Evolutionary conservation across 208 protist genomes (phyloP).

Genomic region (Leishmania mexicana): DNA sequence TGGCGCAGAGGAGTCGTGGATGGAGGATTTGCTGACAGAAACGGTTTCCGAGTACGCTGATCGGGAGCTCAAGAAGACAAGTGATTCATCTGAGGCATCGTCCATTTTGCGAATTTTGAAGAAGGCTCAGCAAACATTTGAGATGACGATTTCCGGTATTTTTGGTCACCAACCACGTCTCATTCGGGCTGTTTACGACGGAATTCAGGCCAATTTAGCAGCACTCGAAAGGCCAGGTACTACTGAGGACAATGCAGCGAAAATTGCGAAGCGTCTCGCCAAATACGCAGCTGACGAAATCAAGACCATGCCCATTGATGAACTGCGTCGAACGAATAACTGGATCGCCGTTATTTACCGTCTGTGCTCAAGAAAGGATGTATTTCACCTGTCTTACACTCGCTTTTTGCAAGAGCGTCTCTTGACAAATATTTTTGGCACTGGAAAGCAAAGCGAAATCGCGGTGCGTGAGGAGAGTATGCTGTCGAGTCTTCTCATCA

Average conservation of each 20-base stretch:
- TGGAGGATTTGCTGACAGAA: constrained; percentile 35
- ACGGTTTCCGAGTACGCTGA: constrained; percentile 29
- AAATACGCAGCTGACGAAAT: constrained; percentile 28
- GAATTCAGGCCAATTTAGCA: constrained; percentile 22
- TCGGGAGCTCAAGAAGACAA: constrained; percentile 17
- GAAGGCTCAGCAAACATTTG: constrained; percentile 22
- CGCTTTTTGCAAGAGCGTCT: constrained; percentile 42
- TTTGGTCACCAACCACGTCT: constrained; percentile 25
- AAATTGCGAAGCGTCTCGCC: constrained; percentile 31
- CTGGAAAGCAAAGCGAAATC: constrained; percentile 19
- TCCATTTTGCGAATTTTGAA: constrained; percentile 25
- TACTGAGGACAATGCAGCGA: constrained; percentile 22
- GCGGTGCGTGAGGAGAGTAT: constrained; percentile 35
- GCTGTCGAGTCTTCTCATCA: constrained; percentile 41
- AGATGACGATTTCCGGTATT: constrained; percentile 21
- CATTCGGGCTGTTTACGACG: constrained; percentile 19
- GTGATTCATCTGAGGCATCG: constrained; percentile 6
- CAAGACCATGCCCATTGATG: constrained; percentile 17
- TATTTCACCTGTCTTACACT: constrained; percentile 44
- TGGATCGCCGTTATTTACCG: constrained; percentile 49
- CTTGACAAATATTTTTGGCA: constrained; percentile 29
- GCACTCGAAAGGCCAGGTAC: constrained; percentile 12
- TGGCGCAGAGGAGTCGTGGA: constrained; percentile 32
- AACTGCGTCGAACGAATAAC: constrained; percentile 21
- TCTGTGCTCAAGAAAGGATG: constrained; percentile 42